Percentiles rank a stretch among this genome's conserved stretches.
These are phyloP conservation scores for Poa pratensis DNA, from an alignment of 176 grass and related monocot species.

Conservation along the genomic window DNA sequence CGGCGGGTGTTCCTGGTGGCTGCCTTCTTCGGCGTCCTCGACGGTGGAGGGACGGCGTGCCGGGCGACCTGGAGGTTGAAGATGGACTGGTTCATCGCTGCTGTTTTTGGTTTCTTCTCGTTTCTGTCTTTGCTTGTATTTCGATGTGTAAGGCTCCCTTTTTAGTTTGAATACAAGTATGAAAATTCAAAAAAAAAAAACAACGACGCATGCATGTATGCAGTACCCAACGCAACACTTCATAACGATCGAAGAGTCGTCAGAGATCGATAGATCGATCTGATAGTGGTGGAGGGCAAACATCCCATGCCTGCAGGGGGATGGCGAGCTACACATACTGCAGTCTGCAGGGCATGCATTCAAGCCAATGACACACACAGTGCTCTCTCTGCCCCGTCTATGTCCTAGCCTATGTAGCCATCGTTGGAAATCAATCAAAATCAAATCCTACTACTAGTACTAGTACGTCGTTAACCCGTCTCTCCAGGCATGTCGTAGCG, in stretches of 20 bases:
- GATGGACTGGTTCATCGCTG: too few species aligned
- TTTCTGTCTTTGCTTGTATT: too few species aligned
- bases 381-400: neutral
- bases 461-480: conserved; percentile 33
- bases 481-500: conserved; percentile 48
- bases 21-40: too few species aligned
- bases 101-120: too few species aligned
- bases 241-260: neutral
- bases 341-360: conserved; percentile 11
- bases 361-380: neutral
- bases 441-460: neutral
- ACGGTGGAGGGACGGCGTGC: too few species aligned
- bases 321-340: neutral
- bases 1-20: too few species aligned
- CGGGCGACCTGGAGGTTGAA: too few species aligned
- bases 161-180: too few species aligned
- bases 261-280: neutral
- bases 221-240: neutral
- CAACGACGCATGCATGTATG: too few species aligned
- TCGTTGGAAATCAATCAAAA: conserved; percentile 30
- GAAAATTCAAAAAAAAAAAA: too few species aligned
- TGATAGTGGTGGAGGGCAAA: neutral
- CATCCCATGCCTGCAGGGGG: conserved; percentile 34
- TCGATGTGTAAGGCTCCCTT: too few species aligned
- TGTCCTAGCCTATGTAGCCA: neutral